phyloP scores from a whole-genome alignment of 176 grass and related monocot species.

The Typha latifolia region DNA sequence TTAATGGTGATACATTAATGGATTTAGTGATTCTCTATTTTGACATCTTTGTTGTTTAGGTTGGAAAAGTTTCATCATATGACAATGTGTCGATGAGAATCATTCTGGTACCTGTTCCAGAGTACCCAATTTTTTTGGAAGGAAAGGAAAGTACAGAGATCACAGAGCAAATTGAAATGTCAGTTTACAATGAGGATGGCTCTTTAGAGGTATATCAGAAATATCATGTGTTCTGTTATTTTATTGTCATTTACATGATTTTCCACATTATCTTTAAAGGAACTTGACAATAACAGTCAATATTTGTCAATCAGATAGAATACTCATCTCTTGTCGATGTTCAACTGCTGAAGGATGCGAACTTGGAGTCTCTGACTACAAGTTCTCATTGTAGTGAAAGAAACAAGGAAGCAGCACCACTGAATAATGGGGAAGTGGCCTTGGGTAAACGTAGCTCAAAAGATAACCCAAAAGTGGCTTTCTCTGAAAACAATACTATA shows the following conservation, averaged over 20 bases:
- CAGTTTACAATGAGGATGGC: slow-evolving; percentile 80
- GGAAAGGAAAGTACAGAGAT: slow-evolving; percentile 24
- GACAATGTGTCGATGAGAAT: slow-evolving; percentile 57
- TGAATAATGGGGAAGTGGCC: not conserved
- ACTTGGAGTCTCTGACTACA: slow-evolving; percentile 9
- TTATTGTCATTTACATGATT: not conserved
- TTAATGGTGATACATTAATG: not conserved
- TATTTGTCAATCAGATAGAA: slow-evolving; percentile 51
- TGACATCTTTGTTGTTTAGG: slow-evolving; percentile 30
- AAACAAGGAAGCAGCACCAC: slow-evolving; percentile 8
- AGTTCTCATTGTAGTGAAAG: slow-evolving; percentile 21
- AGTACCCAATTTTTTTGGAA: slow-evolving; percentile 43
- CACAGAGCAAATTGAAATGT: slow-evolving; percentile 22
- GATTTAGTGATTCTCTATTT: not conserved
- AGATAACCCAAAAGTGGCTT: slow-evolving; percentile 6
- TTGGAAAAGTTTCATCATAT: slow-evolving; percentile 74
- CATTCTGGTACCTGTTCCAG: slow-evolving; percentile 54
- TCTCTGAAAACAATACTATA: slow-evolving; percentile 12
- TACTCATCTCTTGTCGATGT: slow-evolving; percentile 75
- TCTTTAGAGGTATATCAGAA: slow-evolving; percentile 64
- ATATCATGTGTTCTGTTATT: not conserved
- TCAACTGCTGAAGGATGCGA: slow-evolving; percentile 43
- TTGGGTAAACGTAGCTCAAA: slow-evolving; percentile 21
- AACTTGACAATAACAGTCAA: too few relatives aligned
- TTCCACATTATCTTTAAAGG: not conserved